Base-by-base conservation (phyloP, 2,329 filamentous ascomycete genomes). In the Aspergillus pseudonomiae region DNA sequence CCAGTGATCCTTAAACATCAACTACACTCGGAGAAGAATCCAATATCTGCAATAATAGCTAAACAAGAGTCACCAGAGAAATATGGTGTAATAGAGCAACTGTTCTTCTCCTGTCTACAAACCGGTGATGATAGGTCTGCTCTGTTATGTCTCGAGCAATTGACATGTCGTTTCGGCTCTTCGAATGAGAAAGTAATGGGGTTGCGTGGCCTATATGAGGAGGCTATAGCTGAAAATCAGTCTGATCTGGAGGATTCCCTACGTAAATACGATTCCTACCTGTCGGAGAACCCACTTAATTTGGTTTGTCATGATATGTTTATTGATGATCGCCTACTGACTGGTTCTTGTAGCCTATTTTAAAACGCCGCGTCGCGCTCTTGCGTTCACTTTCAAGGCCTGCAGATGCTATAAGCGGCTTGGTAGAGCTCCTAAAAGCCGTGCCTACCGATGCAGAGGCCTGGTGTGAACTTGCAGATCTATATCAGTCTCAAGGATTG, bases 391-490 rank as follows among this genome's bases (percentile, higher is more conserved):
- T 96, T 77, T 89, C 88, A 34, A 88, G 88, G 71, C 82, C 82
- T 1, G 73, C 85, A 1, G 93, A 97, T 67, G 92, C 95, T 1
- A 91, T 94, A 52, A 81, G 87, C 36, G 88, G 90, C 32, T 80
- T 98, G 63, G 88, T 89, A 65, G 85, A 89, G 62, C 84, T 98
- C 32, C 82, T 99, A 54, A 91, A 96, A 74, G 89, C 90, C 65
- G 91, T 89, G 60, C 94, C 95, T 2, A 97, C 92, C 1, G 95
- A 99, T 80, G 89, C 90, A 6, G 95, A 99, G 81, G 89, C 91
- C 11, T 99, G 95, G 95, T 88, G 92, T 59, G 95, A 99, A 80
- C 83, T 98, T 69, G 88, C 92, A 59, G 93, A 97, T 75, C 80
- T 97, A 65, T 98, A 99, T 78, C 84, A 93, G 34, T 84, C 85